phyloP scores from a whole-genome alignment of 768 basidiomycete species.

The Suillus decipiens region DNA sequence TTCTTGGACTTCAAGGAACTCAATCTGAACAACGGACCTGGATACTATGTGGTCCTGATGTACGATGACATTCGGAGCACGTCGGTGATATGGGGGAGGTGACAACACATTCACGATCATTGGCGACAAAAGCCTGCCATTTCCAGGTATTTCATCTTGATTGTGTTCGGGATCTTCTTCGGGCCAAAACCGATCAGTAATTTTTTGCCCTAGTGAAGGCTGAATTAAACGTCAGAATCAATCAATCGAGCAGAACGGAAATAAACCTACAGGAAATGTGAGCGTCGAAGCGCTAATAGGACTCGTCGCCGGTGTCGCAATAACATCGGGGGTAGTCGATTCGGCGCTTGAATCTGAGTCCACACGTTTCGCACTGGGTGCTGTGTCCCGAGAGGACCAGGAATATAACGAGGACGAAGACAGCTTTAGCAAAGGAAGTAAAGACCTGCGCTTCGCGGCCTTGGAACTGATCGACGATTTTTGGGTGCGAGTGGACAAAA shows the following conservation, averaged over 20 bases:
- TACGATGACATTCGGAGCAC: conserved; percentile 11
- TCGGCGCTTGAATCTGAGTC: neutral
- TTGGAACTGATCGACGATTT: neutral
- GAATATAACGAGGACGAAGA: neutral
- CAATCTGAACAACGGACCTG: conserved; percentile 16
- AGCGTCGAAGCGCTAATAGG: neutral
- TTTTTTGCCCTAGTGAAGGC: conserved; percentile 31
- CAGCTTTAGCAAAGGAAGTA: neutral
- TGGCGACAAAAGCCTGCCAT: conserved; percentile 14
- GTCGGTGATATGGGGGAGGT: conserved; percentile 29
- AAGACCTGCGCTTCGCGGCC: neutral
- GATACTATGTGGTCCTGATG: conserved; percentile 9
- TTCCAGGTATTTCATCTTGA: conserved; percentile 22
- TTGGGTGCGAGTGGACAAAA: neutral
- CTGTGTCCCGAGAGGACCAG: neutral
- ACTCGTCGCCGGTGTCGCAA: neutral
- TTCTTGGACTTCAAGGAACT: neutral
- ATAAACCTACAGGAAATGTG: neutral
- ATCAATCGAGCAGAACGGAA: conserved; percentile 12
- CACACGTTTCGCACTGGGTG: neutral
- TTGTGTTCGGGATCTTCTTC: conserved; percentile 24
- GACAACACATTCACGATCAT: conserved; percentile 21
- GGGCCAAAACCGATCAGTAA: conserved; percentile 33
- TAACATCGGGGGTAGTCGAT: neutral
- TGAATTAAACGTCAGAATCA: conserved; percentile 13